Conservation (phyloP, 2,329 filamentous ascomycete genomes). For the Aspergillus texensis region DNA sequence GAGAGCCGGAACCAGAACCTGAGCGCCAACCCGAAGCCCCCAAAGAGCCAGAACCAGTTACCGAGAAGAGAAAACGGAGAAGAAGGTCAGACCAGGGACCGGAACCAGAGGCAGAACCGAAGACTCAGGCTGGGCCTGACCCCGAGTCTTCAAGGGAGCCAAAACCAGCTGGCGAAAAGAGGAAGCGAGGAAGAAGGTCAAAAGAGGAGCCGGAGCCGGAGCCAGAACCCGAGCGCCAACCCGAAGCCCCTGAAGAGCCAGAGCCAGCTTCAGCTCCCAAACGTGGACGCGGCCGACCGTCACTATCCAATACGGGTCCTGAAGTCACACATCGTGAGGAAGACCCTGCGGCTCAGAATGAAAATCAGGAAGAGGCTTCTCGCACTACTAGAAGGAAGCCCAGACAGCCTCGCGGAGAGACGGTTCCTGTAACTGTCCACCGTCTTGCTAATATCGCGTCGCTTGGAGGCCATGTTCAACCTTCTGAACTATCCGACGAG, state of each 20-base stretch:
- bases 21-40: background rate
- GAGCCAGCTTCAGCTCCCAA: slow-evolving; percentile 12
- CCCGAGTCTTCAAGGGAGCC: background rate
- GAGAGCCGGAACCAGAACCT: background rate
- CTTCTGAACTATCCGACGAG: slow-evolving; percentile 27
- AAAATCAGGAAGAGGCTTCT: slow-evolving; percentile 13
- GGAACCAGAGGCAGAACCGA: background rate
- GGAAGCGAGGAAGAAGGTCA: background rate
- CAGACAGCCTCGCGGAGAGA: slow-evolving; percentile 37
- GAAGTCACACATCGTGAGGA: slow-evolving; percentile 15
- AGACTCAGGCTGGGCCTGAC: background rate
- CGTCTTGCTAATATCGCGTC: slow-evolving; percentile 40
- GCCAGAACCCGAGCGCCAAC: background rate
- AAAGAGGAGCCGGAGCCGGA: slow-evolving; percentile 1
- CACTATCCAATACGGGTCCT: slow-evolving; percentile 14
- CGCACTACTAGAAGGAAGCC: slow-evolving; percentile 23
- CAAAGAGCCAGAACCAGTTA: background rate
- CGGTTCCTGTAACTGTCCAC: slow-evolving; percentile 46
- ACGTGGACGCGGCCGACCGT: slow-evolving; percentile 16
- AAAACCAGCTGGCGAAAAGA: background rate
- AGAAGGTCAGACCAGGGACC: background rate
- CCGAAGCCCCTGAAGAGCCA: background rate
- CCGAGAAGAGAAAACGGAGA: slow-evolving; percentile 1
- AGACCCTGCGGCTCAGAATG: slow-evolving; percentile 10
- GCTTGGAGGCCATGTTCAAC: slow-evolving; percentile 25